Evolutionary conservation across 1,284 basidiomycete genomes (phyloP).

Genomic region (Apiotrichum brassicae): DNA sequence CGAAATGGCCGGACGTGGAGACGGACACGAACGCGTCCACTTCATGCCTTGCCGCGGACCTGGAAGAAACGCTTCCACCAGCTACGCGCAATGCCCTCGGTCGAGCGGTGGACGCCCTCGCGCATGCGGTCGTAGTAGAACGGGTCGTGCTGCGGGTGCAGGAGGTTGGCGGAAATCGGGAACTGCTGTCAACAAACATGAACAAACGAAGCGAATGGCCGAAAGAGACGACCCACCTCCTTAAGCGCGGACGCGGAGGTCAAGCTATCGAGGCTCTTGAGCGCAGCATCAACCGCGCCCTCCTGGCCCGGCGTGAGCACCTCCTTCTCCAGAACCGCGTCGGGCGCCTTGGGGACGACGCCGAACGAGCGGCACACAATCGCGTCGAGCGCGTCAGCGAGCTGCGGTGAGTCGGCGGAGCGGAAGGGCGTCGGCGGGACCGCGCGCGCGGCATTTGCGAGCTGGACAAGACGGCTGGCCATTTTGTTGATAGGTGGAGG

Average conservation of each 20-base stretch:
- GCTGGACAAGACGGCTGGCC: conserved; percentile 5
- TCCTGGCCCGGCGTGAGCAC: conserved; percentile 9
- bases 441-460: conserved; percentile 28
- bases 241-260: conserved; percentile 18
- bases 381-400: conserved; percentile 31
- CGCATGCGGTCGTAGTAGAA: conserved; percentile 37
- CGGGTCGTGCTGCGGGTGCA: conserved; percentile 38
- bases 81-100: conserved; percentile 36
- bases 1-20: no score
- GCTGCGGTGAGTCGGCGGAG: conserved; percentile 30
- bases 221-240: conserved; percentile 24
- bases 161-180: conserved; percentile 25
- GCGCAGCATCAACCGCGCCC: conserved; percentile 16
- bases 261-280: conserved; percentile 22
- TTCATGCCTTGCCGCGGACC: conserved; percentile 35
- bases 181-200: conserved; percentile 22
- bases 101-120: conserved; percentile 35
- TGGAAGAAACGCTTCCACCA: conserved; percentile 46
- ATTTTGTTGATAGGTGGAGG: background rate
- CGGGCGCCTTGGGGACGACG: conserved; percentile 10
- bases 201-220: no score
- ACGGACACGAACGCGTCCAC: no score
- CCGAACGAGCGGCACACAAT: conserved; percentile 27
- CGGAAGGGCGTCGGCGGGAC: conserved; percentile 37
- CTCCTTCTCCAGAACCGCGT: conserved; percentile 7